Base-by-base conservation (phyloP, 2,329 filamentous ascomycete species). In the Cladosporium colombiae region DNA sequence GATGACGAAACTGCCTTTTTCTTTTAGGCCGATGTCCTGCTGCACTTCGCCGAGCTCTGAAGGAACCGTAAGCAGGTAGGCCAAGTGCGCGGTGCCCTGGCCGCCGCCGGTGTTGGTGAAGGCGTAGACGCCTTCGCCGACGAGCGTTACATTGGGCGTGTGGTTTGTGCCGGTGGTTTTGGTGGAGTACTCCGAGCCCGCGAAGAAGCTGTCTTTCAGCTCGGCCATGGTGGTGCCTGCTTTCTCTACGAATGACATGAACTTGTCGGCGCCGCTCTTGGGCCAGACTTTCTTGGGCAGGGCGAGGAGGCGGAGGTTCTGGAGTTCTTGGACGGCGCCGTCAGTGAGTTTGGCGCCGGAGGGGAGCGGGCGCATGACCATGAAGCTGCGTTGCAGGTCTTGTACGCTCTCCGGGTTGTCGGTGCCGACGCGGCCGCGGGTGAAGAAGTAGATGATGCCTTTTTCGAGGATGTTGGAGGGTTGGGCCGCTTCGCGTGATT, bases 361-460 rank as follows among this genome's bases (percentile, higher is more conserved):
- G 0, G 85, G 86, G 4, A 94, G 81, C 0, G 92, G 92, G 0
- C 91, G 87, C 4, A 97, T 84, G 16, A 96, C 84, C 72, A 97
- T 88, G 80, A 90, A 94, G 68, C 85, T 92, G 58, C 92, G 89
- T 50, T 90, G 87, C 58, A 96, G 85, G 62, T 97, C 92, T 49
- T 85, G 79, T 1, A 94, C 82, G 55, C 85, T 83, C 21, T 89
- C 84, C 0, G 92, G 89, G 7, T 91, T 84, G 5, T 92, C 86
- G 29, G 91, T 84, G 60, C 87, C 86, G 44, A 97, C 91, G 14
- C 92, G 88, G 8, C 88, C 88, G 21, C 93, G 89, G 72, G 90
- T 89, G 81, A 96, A 96, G 83, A 96, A 96, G 82, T 96, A 96
- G 70, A 97, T 88, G 71, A 95, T 85, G 3, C 93, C 93, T 73